Evolutionary conservation across 2,329 filamentous ascomycete species (phyloP).

Genomic region (Sporothrix inflata): DNA sequence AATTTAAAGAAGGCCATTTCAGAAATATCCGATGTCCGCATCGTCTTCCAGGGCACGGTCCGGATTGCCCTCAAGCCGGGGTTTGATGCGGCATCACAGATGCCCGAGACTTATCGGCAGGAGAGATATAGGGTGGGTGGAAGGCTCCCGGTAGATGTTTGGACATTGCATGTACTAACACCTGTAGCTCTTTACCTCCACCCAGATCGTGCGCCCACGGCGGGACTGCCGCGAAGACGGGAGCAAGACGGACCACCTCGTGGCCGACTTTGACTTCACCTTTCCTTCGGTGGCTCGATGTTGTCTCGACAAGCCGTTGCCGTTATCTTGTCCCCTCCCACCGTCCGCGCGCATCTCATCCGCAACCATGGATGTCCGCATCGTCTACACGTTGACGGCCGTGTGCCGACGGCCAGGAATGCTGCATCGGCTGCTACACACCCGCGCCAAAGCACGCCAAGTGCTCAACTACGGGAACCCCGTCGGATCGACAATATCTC

Average conservation of each 20-base stretch:
- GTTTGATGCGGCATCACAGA: neutral
- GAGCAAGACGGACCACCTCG: neutral
- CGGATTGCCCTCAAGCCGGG: slow-evolving; percentile 15
- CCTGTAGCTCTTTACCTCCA: neutral
- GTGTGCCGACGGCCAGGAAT: neutral
- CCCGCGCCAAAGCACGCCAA: neutral
- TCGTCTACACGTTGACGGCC: slow-evolving; percentile 9
- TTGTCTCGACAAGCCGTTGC: neutral
- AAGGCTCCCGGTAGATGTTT: too few relatives aligned
- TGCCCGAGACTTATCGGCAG: neutral
- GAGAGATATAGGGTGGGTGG: neutral
- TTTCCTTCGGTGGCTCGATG: neutral
- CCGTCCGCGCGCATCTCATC: neutral
- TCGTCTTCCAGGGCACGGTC: slow-evolving; percentile 5
- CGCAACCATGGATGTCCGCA: neutral
- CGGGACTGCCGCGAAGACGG: neutral
- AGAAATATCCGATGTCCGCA: neutral
- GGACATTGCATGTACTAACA: too few relatives aligned
- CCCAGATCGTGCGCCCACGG: neutral
- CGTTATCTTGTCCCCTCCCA: neutral
- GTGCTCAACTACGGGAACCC: neutral
- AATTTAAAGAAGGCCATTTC: neutral
- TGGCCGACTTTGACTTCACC: neutral
- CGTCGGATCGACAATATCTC: neutral
- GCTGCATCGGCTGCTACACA: neutral